These are phyloP conservation scores for Platanus orientalis DNA, from an alignment of 164 flowering plant genomes.

Conservation along the genomic window DNA sequence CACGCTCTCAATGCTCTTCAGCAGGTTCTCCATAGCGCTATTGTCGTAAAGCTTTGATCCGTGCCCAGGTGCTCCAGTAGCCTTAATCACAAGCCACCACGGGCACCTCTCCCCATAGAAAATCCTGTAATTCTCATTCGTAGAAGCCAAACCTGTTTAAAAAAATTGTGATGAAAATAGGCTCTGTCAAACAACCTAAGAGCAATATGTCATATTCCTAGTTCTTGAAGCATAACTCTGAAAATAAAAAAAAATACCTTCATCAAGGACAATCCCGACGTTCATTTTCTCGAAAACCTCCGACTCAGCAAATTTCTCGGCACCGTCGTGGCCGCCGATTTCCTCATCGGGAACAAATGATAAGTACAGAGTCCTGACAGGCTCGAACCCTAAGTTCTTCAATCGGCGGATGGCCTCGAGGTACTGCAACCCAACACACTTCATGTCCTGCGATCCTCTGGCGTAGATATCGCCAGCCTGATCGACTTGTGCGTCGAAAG, in stretches of 20 bases:
- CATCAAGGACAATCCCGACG: constrained; percentile 88
- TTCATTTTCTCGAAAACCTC: constrained; percentile 59
- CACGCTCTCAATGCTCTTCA: constrained; percentile 82
- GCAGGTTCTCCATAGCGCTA: constrained; percentile 86
- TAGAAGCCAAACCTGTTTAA: constrained; percentile 65
- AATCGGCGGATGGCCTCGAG: constrained; percentile 75
- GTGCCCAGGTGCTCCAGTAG: constrained; percentile 87
- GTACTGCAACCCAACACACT: constrained; percentile 94
- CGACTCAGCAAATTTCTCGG: constrained; percentile 57
- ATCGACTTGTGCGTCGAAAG: constrained; percentile 67
- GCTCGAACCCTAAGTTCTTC: constrained; percentile 56
- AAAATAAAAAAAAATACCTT: constrained; percentile 33
- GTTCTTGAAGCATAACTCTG: not conserved
- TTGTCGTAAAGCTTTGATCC: constrained; percentile 93
- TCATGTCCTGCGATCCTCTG: constrained; percentile 98
- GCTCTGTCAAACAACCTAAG: not conserved
- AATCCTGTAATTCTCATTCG: constrained; percentile 59
- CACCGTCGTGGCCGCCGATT: constrained; percentile 91
- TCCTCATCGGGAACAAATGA: constrained; percentile 95
- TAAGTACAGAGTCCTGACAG: constrained; percentile 58
- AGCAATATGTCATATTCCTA: not conserved
- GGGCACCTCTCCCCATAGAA: constrained; percentile 86
- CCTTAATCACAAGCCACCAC: constrained; percentile 87
- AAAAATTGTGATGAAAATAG: not conserved
- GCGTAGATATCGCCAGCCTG: constrained; percentile 56